phyloP scores from a whole-genome alignment of 495 filamentous ascomycete genomes.

The Penicillium simplicissimum region DNA sequence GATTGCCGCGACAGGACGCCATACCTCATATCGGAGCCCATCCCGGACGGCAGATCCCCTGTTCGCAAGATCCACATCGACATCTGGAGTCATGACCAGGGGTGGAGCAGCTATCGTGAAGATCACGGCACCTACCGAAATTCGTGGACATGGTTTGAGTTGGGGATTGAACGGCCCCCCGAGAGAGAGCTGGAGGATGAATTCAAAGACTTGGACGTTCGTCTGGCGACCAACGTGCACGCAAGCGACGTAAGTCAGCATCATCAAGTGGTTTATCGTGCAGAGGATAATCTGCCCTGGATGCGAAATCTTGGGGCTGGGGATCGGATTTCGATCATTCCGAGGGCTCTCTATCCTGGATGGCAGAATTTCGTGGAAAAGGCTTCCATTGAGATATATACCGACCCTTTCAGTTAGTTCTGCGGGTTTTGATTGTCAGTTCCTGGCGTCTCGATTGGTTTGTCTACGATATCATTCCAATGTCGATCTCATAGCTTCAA shows the following conservation, averaged over 20 bases:
- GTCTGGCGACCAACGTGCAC: not conserved
- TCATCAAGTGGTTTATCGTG: not conserved
- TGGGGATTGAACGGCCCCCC: not conserved
- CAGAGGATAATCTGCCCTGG: not conserved
- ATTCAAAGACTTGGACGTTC: not conserved
- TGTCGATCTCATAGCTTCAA: not conserved
- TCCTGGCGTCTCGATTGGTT: not conserved
- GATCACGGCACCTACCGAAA: not conserved
- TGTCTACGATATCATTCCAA: not conserved
- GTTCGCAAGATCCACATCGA: not conserved
- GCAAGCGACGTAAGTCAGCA: not conserved
- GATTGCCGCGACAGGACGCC: not conserved
- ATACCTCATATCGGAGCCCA: not conserved
- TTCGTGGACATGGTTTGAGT: not conserved
- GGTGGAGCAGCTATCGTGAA: not conserved
- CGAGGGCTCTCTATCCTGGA: not conserved
- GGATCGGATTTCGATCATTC: constrained; percentile 1
- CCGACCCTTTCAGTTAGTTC: not conserved
- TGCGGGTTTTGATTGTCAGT: too few relatives aligned
- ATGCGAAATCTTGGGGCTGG: not conserved
- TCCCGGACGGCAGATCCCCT: not conserved
- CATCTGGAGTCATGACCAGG: not conserved
- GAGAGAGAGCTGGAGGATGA: not conserved
- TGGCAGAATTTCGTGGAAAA: constrained; percentile 1
- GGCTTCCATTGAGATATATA: not conserved